Conservation (phyloP, 768 basidiomycete species). For the Boletus barrowsii region DNA sequence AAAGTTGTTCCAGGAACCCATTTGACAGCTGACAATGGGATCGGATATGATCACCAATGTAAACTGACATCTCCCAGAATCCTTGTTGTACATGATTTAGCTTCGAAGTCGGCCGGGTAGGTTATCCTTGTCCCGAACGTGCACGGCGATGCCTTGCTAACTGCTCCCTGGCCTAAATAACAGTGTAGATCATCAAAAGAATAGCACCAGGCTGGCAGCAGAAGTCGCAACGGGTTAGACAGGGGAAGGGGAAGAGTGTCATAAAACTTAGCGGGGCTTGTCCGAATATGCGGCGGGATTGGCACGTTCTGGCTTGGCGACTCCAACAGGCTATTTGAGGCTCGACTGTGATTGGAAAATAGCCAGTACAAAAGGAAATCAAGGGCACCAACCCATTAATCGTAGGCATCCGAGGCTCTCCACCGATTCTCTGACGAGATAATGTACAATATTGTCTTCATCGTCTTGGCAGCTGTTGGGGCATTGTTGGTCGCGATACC, state of each 20-base stretch:
- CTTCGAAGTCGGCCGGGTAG: too few species aligned
- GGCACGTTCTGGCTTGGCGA: neutral
- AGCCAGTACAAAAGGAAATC: neutral
- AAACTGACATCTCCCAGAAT: neutral
- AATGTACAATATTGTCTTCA: slow-evolving; percentile 19
- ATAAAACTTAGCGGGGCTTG: neutral
- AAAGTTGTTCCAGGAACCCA: too few species aligned
- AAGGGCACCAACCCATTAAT: neutral
- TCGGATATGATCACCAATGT: too few species aligned
- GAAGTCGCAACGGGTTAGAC: too few species aligned
- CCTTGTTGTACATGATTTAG: neutral
- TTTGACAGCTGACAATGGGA: too few species aligned
- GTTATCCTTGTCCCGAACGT: too few species aligned
- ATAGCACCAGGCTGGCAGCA: too few species aligned
- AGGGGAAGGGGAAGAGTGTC: too few species aligned
- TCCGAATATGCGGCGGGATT: neutral
- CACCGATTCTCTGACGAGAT: neutral
- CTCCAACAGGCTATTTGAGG: neutral
- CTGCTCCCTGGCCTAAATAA: neutral
- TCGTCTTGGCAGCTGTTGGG: slow-evolving; percentile 37
- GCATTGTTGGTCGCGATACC: slow-evolving; percentile 43
- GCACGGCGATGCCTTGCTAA: neutral
- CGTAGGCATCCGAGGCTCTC: neutral
- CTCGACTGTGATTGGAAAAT: neutral
- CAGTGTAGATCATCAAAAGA: too few species aligned